These are phyloP conservation scores for Allomyces macrogynus DNA, from an alignment of 192 early-diverging fungal species.

Conservation along the genomic window DNA sequence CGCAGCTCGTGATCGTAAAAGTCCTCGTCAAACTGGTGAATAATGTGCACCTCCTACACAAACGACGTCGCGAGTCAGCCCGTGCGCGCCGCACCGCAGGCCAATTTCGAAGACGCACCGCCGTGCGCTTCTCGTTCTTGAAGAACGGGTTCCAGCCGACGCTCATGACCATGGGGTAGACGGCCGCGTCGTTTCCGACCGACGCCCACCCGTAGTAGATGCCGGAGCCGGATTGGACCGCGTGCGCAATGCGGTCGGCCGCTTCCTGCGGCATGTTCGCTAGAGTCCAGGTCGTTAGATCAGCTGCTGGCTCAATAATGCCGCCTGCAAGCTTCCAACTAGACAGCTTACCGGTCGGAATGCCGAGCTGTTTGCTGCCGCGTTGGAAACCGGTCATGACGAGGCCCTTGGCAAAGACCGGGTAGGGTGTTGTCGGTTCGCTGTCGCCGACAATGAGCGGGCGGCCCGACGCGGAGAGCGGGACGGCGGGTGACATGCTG, in stretches of 20 bases:
- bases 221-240: conserved; percentile 49
- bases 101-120: conserved; percentile 37
- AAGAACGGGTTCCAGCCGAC: conserved; percentile 98
- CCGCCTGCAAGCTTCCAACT: not conserved
- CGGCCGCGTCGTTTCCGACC: conserved; percentile 28
- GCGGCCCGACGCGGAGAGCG: conserved; percentile 8
- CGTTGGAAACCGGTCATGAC: conserved; percentile 86
- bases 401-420: conserved; percentile 52
- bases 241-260: conserved; percentile 29
- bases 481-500: no score
- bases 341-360: conserved; percentile 63
- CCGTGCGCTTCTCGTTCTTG: conserved; percentile 88
- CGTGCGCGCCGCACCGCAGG: not conserved
- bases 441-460: conserved; percentile 42
- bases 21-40: conserved; percentile 65
- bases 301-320: not conserved
- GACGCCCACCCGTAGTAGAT: conserved; percentile 92
- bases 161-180: conserved; percentile 96
- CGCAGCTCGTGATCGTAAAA: conserved; percentile 76
- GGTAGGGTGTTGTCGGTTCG: conserved; percentile 43
- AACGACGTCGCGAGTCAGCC: not conserved
- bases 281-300: conserved; percentile 10
- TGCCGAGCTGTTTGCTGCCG: conserved; percentile 88
- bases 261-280: conserved; percentile 74
- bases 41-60: conserved; percentile 76